These are phyloP conservation scores for Crassisporium funariophilum DNA, from an alignment of 768 basidiomycete species.

Conservation along the genomic window DNA sequence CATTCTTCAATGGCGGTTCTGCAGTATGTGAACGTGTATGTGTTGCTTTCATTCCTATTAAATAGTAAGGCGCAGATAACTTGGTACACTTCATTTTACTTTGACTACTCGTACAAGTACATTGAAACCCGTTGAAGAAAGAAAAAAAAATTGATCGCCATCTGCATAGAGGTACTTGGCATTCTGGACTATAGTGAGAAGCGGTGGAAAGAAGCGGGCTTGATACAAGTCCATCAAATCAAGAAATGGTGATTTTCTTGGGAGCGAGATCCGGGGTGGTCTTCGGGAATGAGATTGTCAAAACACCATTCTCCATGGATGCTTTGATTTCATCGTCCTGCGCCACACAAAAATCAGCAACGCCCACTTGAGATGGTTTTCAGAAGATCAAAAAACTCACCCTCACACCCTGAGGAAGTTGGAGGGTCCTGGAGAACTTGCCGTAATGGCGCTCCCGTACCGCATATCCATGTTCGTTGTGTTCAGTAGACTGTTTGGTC, in stretches of 20 bases:
- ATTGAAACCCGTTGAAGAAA: too few species aligned
- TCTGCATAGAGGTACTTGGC: too few species aligned
- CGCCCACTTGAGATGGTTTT: slow-evolving; percentile 36
- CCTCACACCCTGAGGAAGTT: slow-evolving; percentile 56
- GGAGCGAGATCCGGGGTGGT: slow-evolving; percentile 30
- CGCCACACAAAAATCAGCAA: slow-evolving; percentile 10
- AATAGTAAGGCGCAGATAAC: too few species aligned
- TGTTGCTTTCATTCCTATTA: too few species aligned
- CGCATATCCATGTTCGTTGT: slow-evolving; percentile 42
- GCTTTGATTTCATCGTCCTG: slow-evolving; percentile 35
- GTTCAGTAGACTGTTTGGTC: slow-evolving; percentile 35
- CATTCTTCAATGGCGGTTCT: too few species aligned
- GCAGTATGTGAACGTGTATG: too few species aligned
- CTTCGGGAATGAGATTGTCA: slow-evolving; percentile 55
- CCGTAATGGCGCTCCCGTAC: slow-evolving; percentile 57
- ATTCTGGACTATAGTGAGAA: too few species aligned
- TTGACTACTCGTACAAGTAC: too few species aligned
- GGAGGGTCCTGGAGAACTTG: slow-evolving; percentile 46
- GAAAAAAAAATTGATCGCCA: too few species aligned
- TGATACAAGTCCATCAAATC: too few species aligned
- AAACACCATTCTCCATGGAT: slow-evolving; percentile 48
- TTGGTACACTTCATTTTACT: too few species aligned
- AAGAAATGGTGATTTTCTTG: slow-evolving; percentile 36
- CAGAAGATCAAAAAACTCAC: slow-evolving; percentile 31
- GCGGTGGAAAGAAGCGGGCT: too few species aligned